These are phyloP conservation scores for Macadamia tetraphylla DNA, from an alignment of 164 flowering plant species.

Conservation along the genomic window DNA sequence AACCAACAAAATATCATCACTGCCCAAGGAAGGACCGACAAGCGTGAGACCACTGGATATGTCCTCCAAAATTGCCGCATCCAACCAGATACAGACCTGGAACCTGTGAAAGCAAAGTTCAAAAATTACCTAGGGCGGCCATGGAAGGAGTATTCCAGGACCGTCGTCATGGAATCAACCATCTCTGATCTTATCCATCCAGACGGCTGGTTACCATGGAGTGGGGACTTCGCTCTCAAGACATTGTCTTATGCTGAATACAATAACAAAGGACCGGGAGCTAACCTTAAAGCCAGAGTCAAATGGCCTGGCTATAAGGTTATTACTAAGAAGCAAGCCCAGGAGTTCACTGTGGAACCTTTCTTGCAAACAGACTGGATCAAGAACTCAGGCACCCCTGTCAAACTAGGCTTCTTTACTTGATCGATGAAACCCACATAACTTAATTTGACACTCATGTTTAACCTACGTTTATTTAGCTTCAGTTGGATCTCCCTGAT, in stretches of 20 bases:
- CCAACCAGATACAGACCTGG: slow-evolving; percentile 15
- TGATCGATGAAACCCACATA: neutral
- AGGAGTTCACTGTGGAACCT: slow-evolving; percentile 16
- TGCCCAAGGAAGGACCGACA: slow-evolving; percentile 40
- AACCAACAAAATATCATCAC: slow-evolving; percentile 38
- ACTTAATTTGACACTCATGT: too few species aligned
- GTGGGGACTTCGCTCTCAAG: slow-evolving; percentile 22
- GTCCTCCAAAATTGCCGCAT: slow-evolving; percentile 32
- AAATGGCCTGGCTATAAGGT: slow-evolving; percentile 24
- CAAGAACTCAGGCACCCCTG: slow-evolving; percentile 17
- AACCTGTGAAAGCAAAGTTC: slow-evolving; percentile 4
- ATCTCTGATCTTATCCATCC: slow-evolving; percentile 22
- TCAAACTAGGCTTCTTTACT: slow-evolving; percentile 9
- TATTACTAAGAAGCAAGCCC: slow-evolving; percentile 12
- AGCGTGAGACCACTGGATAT: slow-evolving; percentile 18
- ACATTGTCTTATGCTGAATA: slow-evolving; percentile 24
- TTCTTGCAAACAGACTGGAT: slow-evolving; percentile 21
- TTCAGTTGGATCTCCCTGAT: too few species aligned
- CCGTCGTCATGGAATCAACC: slow-evolving; percentile 27
- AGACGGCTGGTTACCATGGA: slow-evolving; percentile 29
- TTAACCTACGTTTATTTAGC: too few species aligned
- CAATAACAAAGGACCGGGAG: slow-evolving; percentile 23
- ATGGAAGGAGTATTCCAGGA: slow-evolving; percentile 30
- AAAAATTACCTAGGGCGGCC: slow-evolving; percentile 27
- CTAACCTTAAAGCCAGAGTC: slow-evolving; percentile 11